Conservation (phyloP, 495 filamentous ascomycete genomes). For the Talaromyces liani region DNA sequence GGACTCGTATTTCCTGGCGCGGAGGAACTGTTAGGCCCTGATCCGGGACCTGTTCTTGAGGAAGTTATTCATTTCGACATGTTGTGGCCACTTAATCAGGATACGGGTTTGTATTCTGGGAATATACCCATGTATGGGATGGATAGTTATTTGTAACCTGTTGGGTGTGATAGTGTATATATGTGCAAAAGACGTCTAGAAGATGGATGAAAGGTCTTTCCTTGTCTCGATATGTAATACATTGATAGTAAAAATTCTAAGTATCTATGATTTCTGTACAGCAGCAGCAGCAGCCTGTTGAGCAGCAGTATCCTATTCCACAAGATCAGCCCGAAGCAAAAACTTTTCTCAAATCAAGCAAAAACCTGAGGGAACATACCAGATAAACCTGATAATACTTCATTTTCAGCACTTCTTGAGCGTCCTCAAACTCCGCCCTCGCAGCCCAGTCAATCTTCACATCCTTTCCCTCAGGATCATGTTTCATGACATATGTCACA, state of each 20-base stretch:
- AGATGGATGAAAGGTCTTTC: background rate
- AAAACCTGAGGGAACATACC: constrained; percentile 27
- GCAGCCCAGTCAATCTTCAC: constrained; percentile 47
- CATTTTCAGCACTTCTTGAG: constrained; percentile 44
- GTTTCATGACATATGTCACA: constrained; percentile 49
- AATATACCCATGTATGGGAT: constrained; percentile 10
- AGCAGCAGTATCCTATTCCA: constrained; percentile 9
- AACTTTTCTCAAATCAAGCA: background rate
- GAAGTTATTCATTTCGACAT: constrained; percentile 9
- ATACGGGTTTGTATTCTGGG: constrained; percentile 6
- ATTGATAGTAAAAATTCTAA: background rate
- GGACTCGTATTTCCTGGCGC: constrained; percentile 7
- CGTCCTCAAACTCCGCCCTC: constrained; percentile 42
- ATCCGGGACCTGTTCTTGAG: constrained; percentile 7
- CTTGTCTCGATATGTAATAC: background rate
- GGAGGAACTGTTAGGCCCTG: constrained; percentile 4
- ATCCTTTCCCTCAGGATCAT: constrained; percentile 33
- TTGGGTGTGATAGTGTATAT: background rate
- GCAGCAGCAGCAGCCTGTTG: constrained; percentile 1
- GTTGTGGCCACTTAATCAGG: constrained; percentile 7
- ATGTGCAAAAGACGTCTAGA: background rate
- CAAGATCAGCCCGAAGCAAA: background rate
- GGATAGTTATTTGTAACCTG: constrained; percentile 1
- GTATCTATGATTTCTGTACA: background rate
- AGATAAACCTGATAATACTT: constrained; percentile 61